A percentile compares a stretch with the other conserved stretches of the same genome.
These are phyloP conservation scores for Zea mays DNA, from an alignment of 176 grass and related monocot genomes.

Conservation along the genomic window Zm-B73-REFERENCE-NAM-5.0 NC_050098.1:33065001-33065500, in stretches of 20 bases:
- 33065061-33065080: conserved; percentile 48
- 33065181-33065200: conserved; percentile 79
- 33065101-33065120: conserved; percentile 50
- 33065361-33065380: conserved; percentile 27
- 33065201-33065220: conserved; percentile 48
- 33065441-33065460: conserved; percentile 61
- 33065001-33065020: conserved; percentile 68
- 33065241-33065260: conserved; percentile 29
- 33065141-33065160: conserved; percentile 40
- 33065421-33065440: conserved; percentile 42
- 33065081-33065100: conserved; percentile 35
- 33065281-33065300: conserved; percentile 38
- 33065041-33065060: conserved; percentile 48
- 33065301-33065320: conserved; percentile 27
- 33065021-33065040: conserved; percentile 47
- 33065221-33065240: conserved; percentile 45
- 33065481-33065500: conserved; percentile 49
- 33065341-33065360: conserved; percentile 30
- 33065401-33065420: conserved; percentile 54
- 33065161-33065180: conserved; percentile 76
- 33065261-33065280: conserved; percentile 32
- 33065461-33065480: conserved; percentile 45
- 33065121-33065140: conserved; percentile 39
- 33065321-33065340: conserved; percentile 36
- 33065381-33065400: conserved; percentile 27